These are phyloP conservation scores for Chytriomyces confervae DNA, from an alignment of 192 early-diverging fungal genomes.

Conservation along the genomic window DNA sequence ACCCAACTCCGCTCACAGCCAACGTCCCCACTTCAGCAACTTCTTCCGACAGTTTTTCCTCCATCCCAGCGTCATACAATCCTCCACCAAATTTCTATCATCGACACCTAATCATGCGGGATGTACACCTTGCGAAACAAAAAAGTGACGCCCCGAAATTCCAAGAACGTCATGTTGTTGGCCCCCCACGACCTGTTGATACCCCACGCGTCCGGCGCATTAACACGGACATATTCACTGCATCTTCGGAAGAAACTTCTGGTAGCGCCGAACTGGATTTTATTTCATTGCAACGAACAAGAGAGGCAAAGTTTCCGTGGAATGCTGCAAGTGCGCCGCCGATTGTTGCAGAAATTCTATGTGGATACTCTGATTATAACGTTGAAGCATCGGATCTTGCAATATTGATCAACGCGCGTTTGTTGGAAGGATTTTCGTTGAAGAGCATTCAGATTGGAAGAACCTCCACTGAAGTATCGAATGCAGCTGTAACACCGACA, in stretches of 20 bases:
- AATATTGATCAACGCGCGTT: constrained; percentile 41
- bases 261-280: not conserved
- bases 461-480: not conserved
- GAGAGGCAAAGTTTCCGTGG: constrained; percentile 59
- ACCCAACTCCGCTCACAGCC: not conserved
- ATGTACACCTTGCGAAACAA: constrained; percentile 30
- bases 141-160: constrained; percentile 2
- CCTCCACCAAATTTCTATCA: constrained; percentile 61
- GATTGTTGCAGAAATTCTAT: constrained; percentile 54
- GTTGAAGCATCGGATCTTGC: constrained; percentile 33
- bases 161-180: not conserved
- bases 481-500: constrained; percentile 4
- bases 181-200: constrained; percentile 53
- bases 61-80: too few species aligned
- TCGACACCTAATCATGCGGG: constrained; percentile 45
- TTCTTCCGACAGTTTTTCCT: too few species aligned
- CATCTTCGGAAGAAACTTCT: constrained; percentile 7
- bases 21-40: not conserved
- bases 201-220: constrained; percentile 42
- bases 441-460: constrained; percentile 36
- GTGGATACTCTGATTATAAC: constrained; percentile 49
- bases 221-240: constrained; percentile 37
- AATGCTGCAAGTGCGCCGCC: constrained; percentile 45
- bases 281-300: not conserved
- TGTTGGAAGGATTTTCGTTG: constrained; percentile 57